Conservation (phyloP, 139 green algal species). For the Ulvella scutata region DNA sequence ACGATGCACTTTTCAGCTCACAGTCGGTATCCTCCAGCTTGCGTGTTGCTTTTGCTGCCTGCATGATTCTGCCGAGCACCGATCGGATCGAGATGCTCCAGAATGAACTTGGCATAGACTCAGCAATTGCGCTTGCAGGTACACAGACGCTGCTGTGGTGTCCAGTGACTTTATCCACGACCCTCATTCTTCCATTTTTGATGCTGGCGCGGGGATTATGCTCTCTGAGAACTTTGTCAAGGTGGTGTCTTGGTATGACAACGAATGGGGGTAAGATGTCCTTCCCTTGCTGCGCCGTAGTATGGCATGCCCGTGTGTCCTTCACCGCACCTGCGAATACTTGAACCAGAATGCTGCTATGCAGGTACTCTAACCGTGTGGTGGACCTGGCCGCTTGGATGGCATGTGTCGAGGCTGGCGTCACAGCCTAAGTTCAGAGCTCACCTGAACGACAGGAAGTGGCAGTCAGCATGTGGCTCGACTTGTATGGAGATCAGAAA, state of each 20-base stretch:
- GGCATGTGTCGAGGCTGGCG: conserved; percentile 13
- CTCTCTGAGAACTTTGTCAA: conserved; percentile 75
- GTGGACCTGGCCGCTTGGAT: conserved; percentile 55
- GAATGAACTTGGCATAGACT: no score
- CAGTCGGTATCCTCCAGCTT: background rate
- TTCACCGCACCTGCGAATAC: no score
- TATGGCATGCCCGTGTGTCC: no score
- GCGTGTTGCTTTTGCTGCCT: background rate
- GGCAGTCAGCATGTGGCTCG: no score
- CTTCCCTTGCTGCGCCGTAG: no score
- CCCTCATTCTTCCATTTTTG: conserved; percentile 63
- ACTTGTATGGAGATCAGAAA: no score
- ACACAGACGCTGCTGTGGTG: conserved; percentile 86
- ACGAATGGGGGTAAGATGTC: conserved; percentile 89
- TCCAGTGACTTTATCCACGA: conserved; percentile 80
- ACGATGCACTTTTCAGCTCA: background rate
- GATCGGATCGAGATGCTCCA: no score
- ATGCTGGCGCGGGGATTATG: conserved; percentile 78
- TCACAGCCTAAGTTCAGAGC: conserved; percentile 8
- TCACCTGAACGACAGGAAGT: no score
- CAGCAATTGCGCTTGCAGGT: conserved; percentile 27
- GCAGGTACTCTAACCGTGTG: conserved; percentile 46
- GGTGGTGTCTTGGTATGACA: conserved; percentile 93
- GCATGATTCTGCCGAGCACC: background rate
- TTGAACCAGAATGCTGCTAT: no score